Percentiles rank a stretch among this genome's conserved stretches.
Conservation (phyloP, 805 yeast genomes). For the Metschnikowia arizonensis region DNA sequence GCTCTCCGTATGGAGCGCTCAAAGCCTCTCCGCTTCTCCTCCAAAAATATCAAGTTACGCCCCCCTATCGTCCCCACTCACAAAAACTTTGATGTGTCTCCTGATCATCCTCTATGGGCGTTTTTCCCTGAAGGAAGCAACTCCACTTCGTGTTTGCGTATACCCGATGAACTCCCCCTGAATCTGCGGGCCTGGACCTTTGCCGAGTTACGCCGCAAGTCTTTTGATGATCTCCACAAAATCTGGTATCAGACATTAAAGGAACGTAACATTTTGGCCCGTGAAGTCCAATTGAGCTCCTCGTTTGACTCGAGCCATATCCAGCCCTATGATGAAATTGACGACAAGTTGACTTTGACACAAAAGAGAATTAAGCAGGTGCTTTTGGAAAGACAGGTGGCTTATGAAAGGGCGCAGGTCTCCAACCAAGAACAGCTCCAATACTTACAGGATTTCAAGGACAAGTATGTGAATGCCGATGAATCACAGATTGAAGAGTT, state of each 20-base stretch:
- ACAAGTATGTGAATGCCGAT: conserved; percentile 52
- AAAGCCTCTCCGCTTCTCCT: conserved; percentile 21
- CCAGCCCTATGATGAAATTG: conserved; percentile 39
- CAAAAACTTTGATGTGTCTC: conserved; percentile 64
- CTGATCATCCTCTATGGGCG: conserved; percentile 93
- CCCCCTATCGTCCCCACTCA: conserved; percentile 85
- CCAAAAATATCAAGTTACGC: conserved; percentile 50
- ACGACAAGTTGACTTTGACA: conserved; percentile 32
- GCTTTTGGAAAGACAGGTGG: conserved; percentile 76
- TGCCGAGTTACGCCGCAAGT: conserved; percentile 84
- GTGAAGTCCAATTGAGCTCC: conserved; percentile 65
- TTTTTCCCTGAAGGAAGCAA: conserved; percentile 60
- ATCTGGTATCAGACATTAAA: conserved; percentile 85
- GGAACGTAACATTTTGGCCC: conserved; percentile 73
- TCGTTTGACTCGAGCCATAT: conserved; percentile 25
- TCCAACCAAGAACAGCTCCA: conserved; percentile 41
- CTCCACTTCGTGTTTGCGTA: conserved; percentile 53
- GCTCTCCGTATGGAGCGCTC: conserved; percentile 11
- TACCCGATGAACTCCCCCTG: conserved; percentile 46
- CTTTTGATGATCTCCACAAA: conserved; percentile 86
- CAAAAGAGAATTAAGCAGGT: conserved; percentile 73
- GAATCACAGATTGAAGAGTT: conserved; percentile 51
- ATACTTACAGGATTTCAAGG: conserved; percentile 55
- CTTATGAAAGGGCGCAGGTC: conserved; percentile 56
- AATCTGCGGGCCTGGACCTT: conserved; percentile 79